phyloP scores from a whole-genome alignment of 2,329 filamentous ascomycete genomes.

The Ceratocystis albifundus region DNA sequence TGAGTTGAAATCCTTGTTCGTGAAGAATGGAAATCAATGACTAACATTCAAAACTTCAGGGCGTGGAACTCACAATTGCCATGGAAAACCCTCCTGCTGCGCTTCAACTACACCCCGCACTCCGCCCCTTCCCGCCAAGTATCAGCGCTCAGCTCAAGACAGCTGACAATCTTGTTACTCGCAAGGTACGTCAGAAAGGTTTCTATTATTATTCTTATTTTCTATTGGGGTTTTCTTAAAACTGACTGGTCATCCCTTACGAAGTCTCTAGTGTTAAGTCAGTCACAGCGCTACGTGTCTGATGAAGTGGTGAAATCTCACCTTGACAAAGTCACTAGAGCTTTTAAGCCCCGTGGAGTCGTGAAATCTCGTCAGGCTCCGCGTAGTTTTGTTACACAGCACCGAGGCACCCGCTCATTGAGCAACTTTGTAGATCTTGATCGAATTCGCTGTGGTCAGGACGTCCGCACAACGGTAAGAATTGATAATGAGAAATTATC shows the following conservation, averaged over 20 bases:
- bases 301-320: constrained; percentile 7
- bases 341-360: constrained; percentile 5
- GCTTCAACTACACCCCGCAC: background rate
- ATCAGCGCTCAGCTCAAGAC: background rate
- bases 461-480: constrained; percentile 63
- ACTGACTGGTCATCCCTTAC: background rate
- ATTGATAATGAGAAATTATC: constrained; percentile 20
- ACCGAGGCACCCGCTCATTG: constrained; percentile 28
- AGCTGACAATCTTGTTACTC: background rate
- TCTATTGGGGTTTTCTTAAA: background rate
- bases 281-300: background rate
- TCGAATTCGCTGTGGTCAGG: constrained; percentile 35
- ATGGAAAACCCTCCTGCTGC: background rate
- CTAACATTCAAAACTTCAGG: background rate
- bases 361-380: background rate
- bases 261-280: background rate
- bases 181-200: background rate
- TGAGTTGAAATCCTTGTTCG: background rate
- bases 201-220: background rate
- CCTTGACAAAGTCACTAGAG: background rate
- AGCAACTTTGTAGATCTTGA: constrained; percentile 40
- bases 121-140: background rate
- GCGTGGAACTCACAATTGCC: background rate
- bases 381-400: background rate
- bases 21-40: background rate